phyloP scores from a whole-genome alignment of 371 early-diverging fungal genomes.

The Funneliformis caledonium region DNA sequence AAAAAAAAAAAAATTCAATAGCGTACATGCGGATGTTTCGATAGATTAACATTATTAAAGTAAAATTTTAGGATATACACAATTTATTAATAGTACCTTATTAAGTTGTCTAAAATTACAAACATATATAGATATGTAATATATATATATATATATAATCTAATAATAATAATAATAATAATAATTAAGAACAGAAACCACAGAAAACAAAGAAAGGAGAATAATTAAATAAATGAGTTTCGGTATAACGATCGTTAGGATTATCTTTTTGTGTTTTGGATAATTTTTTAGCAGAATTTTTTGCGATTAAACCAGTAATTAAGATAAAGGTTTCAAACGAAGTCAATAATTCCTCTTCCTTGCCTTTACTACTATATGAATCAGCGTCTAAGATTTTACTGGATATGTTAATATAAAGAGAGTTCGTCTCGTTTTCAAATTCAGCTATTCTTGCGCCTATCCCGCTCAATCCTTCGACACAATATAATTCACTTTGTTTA shows the following conservation, averaged over 20 bases:
- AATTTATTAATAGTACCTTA: background rate
- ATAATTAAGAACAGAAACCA: constrained; percentile 1
- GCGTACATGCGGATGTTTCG: constrained; percentile 55
- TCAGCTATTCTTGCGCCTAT: background rate
- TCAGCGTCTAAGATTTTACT: background rate
- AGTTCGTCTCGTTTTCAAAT: background rate
- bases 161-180: background rate
- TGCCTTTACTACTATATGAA: background rate
- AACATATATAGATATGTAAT: background rate
- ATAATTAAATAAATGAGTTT: constrained; percentile 4
- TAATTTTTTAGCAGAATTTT: constrained; percentile 19
- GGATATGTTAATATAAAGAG: background rate
- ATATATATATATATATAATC: background rate
- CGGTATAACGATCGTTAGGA: background rate
- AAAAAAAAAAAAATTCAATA: constrained; percentile 7
- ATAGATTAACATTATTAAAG: constrained; percentile 26
- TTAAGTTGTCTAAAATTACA: too few species aligned
- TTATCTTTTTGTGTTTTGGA: background rate
- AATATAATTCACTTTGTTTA: background rate
- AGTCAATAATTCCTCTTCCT: background rate
- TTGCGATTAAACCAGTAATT: constrained; percentile 4
- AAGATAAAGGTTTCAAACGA: constrained; percentile 17
- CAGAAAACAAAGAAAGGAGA: constrained; percentile 18
- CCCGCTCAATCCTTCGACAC: constrained; percentile 15
- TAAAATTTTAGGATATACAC: background rate